These are phyloP conservation scores for Tetragonia tetragonoides DNA, from an alignment of 148 eudicot genomes.

Conservation along the genomic window DNA sequence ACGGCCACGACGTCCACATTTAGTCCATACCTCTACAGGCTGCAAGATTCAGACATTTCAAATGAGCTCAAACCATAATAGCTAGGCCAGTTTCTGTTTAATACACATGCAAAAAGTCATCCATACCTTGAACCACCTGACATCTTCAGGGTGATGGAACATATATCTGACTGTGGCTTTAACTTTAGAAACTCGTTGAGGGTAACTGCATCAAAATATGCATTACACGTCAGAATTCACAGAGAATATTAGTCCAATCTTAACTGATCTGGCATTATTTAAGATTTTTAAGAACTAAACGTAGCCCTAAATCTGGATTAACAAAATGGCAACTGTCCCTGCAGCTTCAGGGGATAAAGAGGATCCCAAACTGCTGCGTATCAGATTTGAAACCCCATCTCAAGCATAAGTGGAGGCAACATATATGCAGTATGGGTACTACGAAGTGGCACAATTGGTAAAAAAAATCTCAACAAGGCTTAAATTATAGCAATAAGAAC, in stretches of 20 bases:
- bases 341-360: no score
- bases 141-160: conserved; percentile 97
- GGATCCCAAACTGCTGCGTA: no score
- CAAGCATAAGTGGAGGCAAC: no score
- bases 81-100: neutral
- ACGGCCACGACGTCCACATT: conserved; percentile 92
- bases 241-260: neutral
- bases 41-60: conserved; percentile 32
- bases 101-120: neutral
- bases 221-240: neutral
- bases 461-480: neutral
- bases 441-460: no score
- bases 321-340: no score
- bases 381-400: no score
- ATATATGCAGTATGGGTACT: no score
- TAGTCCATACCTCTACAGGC: conserved; percentile 92
- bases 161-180: conserved; percentile 86
- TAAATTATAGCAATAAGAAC: neutral
- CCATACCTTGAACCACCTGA: conserved; percentile 95
- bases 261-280: neutral
- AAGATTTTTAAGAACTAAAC: no score
- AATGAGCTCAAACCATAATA: conserved; percentile 7
- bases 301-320: neutral
- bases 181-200: conserved; percentile 88
- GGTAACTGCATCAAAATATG: conserved; percentile 61